phyloP scores from a whole-genome alignment of 805 yeast species.

The Candida ulmi region DNA sequence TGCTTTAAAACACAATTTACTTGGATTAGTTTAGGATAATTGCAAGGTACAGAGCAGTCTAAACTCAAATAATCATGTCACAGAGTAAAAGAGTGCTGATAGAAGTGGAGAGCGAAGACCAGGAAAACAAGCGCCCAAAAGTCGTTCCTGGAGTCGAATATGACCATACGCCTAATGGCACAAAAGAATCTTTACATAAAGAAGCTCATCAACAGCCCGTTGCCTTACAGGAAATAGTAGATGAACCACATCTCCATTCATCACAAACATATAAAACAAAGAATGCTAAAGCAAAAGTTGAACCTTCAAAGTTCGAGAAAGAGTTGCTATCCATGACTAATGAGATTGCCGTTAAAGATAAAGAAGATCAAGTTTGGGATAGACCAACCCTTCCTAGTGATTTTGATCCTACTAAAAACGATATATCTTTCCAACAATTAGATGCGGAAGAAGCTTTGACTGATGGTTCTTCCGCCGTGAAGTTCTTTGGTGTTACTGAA shows the following conservation, averaged over 20 bases:
- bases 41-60: too few species aligned
- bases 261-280: slow-evolving; percentile 26
- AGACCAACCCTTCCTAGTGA: slow-evolving; percentile 51
- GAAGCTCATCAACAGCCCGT: slow-evolving; percentile 25
- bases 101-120: slow-evolving; percentile 1
- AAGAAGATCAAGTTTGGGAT: slow-evolving; percentile 37
- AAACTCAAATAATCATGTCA: too few species aligned
- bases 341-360: slow-evolving; percentile 22
- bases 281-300: slow-evolving; percentile 23
- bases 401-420: slow-evolving; percentile 43
- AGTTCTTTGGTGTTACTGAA: slow-evolving; percentile 89
- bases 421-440: slow-evolving; percentile 79
- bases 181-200: slow-evolving; percentile 14
- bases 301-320: slow-evolving; percentile 46
- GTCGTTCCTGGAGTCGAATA: slow-evolving; percentile 7
- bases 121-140: slow-evolving; percentile 12
- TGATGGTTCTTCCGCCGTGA: slow-evolving; percentile 55
- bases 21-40: too few species aligned
- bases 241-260: slow-evolving; percentile 18
- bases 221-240: slow-evolving; percentile 10
- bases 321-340: slow-evolving; percentile 42
- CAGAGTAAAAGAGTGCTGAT: slow-evolving; percentile 4
- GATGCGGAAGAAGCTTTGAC: slow-evolving; percentile 84
- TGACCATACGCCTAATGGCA: slow-evolving; percentile 15
- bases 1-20: too few species aligned